These are phyloP conservation scores for Botryosphaeria dothidea DNA, from an alignment of 2,329 filamentous ascomycete genomes.

Conservation along the genomic window DNA sequence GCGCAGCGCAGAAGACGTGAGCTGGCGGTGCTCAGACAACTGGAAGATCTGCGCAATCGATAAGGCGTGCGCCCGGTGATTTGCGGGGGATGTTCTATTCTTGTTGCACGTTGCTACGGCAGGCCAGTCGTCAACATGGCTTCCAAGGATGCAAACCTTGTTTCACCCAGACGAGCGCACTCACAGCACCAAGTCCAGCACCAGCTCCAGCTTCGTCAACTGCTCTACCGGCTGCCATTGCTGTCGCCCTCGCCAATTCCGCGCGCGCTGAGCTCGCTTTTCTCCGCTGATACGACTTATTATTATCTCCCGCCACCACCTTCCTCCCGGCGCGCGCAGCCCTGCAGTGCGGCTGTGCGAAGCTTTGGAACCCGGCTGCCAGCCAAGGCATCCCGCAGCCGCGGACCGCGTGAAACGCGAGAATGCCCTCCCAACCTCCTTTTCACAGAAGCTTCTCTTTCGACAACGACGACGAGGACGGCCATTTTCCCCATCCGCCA, in stretches of 20 bases:
- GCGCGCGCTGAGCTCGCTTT: neutral
- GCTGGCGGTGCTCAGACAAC: neutral
- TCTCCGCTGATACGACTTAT: neutral
- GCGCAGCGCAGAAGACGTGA: neutral
- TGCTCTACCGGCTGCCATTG: neutral
- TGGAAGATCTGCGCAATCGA: constrained; percentile 14
- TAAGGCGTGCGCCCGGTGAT: neutral
- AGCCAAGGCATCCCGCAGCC: constrained; percentile 18
- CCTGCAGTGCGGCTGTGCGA: constrained; percentile 13
- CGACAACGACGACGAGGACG: constrained; percentile 10
- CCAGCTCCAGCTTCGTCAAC: too few relatives aligned
- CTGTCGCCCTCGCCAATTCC: neutral
- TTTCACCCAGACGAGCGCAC: neutral
- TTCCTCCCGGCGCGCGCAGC: neutral
- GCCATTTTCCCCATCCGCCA: neutral
- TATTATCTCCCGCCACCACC: neutral
- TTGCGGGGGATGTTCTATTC: constrained; percentile 9
- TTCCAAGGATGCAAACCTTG: neutral
- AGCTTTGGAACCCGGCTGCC: constrained; percentile 14
- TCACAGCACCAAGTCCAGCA: neutral
- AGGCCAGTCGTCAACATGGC: neutral
- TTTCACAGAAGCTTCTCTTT: constrained; percentile 12
- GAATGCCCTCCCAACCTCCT: constrained; percentile 18
- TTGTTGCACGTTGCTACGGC: neutral
- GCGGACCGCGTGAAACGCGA: constrained; percentile 16